Base-by-base conservation (phyloP, 2,329 filamentous ascomycete genomes). In the Fusarium dlaminii region DNA sequence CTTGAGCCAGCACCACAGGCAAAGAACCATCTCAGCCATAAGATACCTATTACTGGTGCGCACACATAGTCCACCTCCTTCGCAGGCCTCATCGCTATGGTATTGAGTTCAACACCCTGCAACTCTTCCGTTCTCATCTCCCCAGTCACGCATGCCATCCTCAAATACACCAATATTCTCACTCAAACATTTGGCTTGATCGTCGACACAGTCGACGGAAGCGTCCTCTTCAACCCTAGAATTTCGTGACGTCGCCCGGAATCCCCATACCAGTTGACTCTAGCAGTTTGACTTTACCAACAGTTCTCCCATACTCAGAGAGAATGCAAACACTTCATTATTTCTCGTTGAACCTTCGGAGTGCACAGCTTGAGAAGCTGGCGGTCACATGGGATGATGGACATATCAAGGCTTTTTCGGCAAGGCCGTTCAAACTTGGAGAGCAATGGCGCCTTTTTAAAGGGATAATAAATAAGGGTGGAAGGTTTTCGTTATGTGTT, bases 181-280 rank as follows among this genome's bases (percentile, higher is more conserved):
- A 29, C 10, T 8, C 60, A 29, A 3, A 52, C 29, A 1, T 75
- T 77, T 6, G 79, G 81, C 46, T 55, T 81, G 3, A 76, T 82
- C 18, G 58, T 83, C 11, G 81, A 83, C 59, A 77, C 78, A n/a
- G 73, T 80, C 27, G 80, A 79, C 3, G 77, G 78, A 1, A 71
- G 77, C 37, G 72, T 77, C n/a, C 68, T 82, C 37, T 54, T 68
- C 22, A 73, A 78, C 71, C 76, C 42, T 82, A 80, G 80, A 61
- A 66, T 10, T 76, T 78, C 9, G 71, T 82, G 7, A 73, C 74
- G 20, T 66, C 73, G 63, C 73, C 4, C 78, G 78, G 79, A 3
- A 70, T 63, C 15, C 61, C 81, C 18, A 55, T 79, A 5, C 62
- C 63, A 3, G 49, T 73, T 4, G 63, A 77, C 36, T 68, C 74